These are phyloP conservation scores for Ophiostoma triangulosporum DNA, from an alignment of 2,329 filamentous ascomycete species.

Conservation along the genomic window DNA sequence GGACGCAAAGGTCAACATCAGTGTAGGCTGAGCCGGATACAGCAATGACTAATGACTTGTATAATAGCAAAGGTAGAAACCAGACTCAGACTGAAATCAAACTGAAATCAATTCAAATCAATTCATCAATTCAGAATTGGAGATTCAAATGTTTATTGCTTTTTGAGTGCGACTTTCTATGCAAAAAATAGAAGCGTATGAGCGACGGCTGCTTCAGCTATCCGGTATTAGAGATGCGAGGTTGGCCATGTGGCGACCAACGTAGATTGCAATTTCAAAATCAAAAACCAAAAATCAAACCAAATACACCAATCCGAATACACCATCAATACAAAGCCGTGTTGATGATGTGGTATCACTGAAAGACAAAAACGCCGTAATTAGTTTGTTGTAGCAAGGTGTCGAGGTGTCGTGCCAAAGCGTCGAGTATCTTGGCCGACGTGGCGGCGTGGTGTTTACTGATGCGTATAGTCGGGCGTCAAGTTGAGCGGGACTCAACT, in stretches of 20 bases:
- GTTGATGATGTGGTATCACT: neutral
- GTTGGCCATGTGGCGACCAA: neutral
- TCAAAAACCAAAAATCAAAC: neutral
- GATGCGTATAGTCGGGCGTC: neutral
- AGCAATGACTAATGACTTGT: neutral
- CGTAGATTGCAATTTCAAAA: neutral
- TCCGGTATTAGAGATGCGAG: neutral
- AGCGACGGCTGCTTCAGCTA: neutral
- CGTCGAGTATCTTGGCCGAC: neutral
- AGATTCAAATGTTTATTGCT: too few relatives aligned
- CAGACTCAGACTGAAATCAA: too few relatives aligned
- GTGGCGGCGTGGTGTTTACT: neutral
- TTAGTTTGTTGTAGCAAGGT: neutral
- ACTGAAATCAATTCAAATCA: neutral
- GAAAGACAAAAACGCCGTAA: neutral
- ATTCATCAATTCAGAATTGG: too few relatives aligned
- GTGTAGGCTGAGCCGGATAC: neutral
- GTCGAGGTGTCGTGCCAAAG: neutral
- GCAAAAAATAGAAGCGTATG: too few relatives aligned
- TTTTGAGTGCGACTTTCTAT: too few relatives aligned
- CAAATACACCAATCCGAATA: neutral
- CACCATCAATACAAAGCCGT: neutral
- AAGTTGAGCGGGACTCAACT: neutral
- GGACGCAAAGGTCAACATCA: conserved; percentile 5
- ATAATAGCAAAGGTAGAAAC: too few relatives aligned